These are phyloP conservation scores for Trichoderma simmonsii DNA, from an alignment of 2,329 filamentous ascomycete species.

Conservation along the genomic window DNA sequence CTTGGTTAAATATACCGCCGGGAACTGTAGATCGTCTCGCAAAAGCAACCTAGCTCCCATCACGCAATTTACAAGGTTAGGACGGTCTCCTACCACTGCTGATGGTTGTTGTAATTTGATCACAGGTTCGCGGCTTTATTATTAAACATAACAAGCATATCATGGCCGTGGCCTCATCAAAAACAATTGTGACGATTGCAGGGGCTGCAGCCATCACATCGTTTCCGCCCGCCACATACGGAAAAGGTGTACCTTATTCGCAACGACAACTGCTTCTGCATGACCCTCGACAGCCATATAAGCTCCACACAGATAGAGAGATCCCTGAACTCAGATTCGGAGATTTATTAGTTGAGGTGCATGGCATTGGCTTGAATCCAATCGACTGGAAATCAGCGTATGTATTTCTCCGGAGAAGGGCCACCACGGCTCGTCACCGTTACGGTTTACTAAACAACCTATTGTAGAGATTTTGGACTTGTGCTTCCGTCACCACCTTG, in stretches of 20 bases:
- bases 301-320: slow-evolving; percentile 4
- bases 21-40: neutral
- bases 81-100: neutral
- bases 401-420: neutral
- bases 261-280: slow-evolving; percentile 5
- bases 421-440: neutral
- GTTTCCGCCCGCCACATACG: neutral
- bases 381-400: slow-evolving; percentile 7
- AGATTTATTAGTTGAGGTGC: slow-evolving; percentile 15
- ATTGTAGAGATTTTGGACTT: neutral
- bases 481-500: neutral
- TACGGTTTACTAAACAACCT: neutral
- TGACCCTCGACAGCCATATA: slow-evolving; percentile 7
- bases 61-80: neutral
- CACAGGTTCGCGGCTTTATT: neutral
- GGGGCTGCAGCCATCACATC: neutral
- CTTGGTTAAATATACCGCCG: neutral
- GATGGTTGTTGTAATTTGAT: neutral
- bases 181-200: neutral
- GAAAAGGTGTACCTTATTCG: neutral
- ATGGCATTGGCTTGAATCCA: slow-evolving; percentile 13
- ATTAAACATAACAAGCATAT: neutral
- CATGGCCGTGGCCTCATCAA: neutral
- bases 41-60: neutral
- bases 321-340: slow-evolving; percentile 11